Base-by-base conservation (phyloP, 306 rosid species). In the Lathyrus aphaca region DNA sequence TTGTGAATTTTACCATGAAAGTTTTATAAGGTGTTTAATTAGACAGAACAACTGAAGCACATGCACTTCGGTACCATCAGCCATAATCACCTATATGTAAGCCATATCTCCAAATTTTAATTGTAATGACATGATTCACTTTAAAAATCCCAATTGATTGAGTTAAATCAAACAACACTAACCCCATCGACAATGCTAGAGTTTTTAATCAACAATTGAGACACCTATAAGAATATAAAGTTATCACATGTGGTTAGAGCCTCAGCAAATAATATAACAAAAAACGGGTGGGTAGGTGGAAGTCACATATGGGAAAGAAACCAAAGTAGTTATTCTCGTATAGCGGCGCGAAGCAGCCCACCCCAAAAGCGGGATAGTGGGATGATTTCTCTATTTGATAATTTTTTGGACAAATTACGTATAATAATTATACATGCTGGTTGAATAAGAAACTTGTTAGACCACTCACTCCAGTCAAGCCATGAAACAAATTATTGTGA, bases 21-120 rank as follows among this genome's bases (percentile, higher is more conserved):
- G 99, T 94, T 80, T 60, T 84, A 68, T 87, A 86, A 5, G 99
- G 99, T 19, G 99, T 94, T 53, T 97, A 96, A 61, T 91, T 94
- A 23, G 99, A 94, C 66, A 94, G 73, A 75, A 91, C 95, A 72
- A 71, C 68, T 66, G 97, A 91, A 77, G 97, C 82, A n/a, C n/a
- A 74, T 51, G 86, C 75, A 94, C 90, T 64, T 38, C 64, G 12
- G 92, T 87, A 55, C 99, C 99, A 79, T 91, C 97, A 53, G 88
- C 90, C 78, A 91, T 72, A 74, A 79, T 64, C 58, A 90, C 95
- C 99, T 94, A 75, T 37, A 85, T 29, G 66, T 13, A 49, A 68
- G 79, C 71, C 76, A 73, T 38, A 15, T 71, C 40, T 14, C 66
- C 38, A 77, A 51, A 64, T 18, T 74, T 73, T 55, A 76, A 56